Base-by-base conservation (phyloP, 345 rosid species). In the Limnanthes douglasii region DNA sequence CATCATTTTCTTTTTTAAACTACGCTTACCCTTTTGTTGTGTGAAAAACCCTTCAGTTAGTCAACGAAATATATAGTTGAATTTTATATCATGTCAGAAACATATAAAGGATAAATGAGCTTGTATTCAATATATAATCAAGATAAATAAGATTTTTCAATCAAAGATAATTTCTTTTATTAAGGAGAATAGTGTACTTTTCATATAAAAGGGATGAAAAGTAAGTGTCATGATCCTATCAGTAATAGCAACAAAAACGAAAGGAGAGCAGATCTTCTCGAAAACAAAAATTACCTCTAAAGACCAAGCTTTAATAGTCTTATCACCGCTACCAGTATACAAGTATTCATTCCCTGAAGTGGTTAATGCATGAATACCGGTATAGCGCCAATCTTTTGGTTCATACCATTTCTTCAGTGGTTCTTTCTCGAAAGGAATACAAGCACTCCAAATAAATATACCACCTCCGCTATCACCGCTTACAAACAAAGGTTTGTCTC, bases 251-350 rank as follows among this genome's bases (percentile, higher is more conserved):
- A 18, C 30, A 30, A 5, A 19, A 13, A 24, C 7, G 22, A 30
- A 31, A 2, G 43, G 2, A 30, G 30, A 21, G 28, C 18, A 50
- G 0, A 20, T 14, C 34, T 34, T 6, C 21, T 5, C 18, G 37
- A 15, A 28, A 42, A 38, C 24, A 29, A 36, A 46, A 58, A 31
- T 20, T 68, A 83, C 97, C 78, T 48, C 64, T 58, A 88, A 37
- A 14, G 73, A 65, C 97, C 97, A 88, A 26, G 71, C 90, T 73
- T 88, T 88, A 32, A 88, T 63, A 22, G 65, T 65, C 57, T 70
- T 73, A 62, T 88, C 95, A 53, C 97, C 97, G 59, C 97, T 66
- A 35, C 97, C 97, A 28, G 83, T 64, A 33, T 79, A 88, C 26
- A 83, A 71, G 59, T 55, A 48, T 10, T 75, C 75, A 20, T 69